Base-by-base conservation (phyloP, 1,284 basidiomycete genomes). In the Fomitopsis betulina region DNA sequence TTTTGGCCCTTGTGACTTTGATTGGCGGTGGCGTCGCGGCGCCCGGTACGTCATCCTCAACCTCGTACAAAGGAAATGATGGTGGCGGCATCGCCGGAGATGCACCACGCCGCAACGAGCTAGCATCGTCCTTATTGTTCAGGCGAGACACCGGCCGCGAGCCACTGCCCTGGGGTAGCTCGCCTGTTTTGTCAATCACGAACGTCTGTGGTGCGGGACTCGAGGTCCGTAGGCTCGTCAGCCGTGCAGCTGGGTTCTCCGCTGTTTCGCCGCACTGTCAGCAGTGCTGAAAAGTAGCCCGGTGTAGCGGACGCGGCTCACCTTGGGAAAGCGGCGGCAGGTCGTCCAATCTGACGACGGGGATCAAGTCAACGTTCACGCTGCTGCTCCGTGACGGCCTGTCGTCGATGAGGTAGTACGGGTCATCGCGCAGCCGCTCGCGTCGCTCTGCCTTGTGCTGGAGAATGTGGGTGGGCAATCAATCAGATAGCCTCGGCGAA, bases 401-500 rank as follows among this genome's bases (percentile, higher is more conserved):
- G 56, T 85, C 83, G 58, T 91, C 89, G 39, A 84, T 79, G 60
- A 96, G 87, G 69, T 96, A 96, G 73, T 93, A 96, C 9, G 94
- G 94, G 70, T 96, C 93, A 63, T 93, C 90, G 53, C 82, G 82
- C 62, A 86, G 77, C 64, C 87, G 83, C 60, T 89, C 91, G 53
- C 86, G 72, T 42, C 91, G 79, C 63, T 89, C 91, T 21, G 85
- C 86, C 68, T 84, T 87, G 53, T 86, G 78, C 93, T 95, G 65
- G 12, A 19, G 60, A 54, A 64, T 30, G 19, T 5, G 35, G 35
- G 35, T 37, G 60, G 54, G 37, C 58, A 53, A 62, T 47, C 54
- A 45, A 25, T 58, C 42, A 47, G 27, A 27, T 32, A 47, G 23
- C 38, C 35, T 54, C 25, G 21, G 35, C 39, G 23, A 56, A 33